Evolutionary conservation across 805 yeast species (phyloP).

Genomic region (Kurtzmaniella fragi): DNA sequence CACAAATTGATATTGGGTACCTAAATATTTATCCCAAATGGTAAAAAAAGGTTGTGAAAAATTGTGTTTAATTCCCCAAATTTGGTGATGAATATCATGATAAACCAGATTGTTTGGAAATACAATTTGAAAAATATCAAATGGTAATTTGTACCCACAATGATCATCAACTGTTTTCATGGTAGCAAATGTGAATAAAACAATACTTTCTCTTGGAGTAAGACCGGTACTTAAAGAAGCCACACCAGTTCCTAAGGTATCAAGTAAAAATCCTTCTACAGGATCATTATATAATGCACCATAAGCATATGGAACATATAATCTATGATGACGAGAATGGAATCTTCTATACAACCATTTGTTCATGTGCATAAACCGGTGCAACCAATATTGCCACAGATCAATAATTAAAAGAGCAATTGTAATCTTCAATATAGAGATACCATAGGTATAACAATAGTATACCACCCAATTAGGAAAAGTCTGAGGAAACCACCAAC

Average conservation of each 20-base stretch:
- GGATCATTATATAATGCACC: constrained; percentile 96
- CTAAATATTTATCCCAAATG: constrained; percentile 77
- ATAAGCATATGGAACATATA: constrained; percentile 93
- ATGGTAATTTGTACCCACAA: constrained; percentile 94
- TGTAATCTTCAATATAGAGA: constrained; percentile 52
- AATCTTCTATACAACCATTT: constrained; percentile 68
- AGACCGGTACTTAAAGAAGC: constrained; percentile 62
- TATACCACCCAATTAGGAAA: constrained; percentile 48
- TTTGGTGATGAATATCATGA: constrained; percentile 97
- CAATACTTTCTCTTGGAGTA: constrained; percentile 69
- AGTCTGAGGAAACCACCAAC: constrained; percentile 30
- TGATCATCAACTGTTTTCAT: constrained; percentile 97
- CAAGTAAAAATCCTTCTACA: constrained; percentile 87
- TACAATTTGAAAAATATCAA: constrained; percentile 80
- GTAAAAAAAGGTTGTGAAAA: constrained; percentile 95
- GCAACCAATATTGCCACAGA: constrained; percentile 93
- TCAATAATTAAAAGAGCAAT: constrained; percentile 75
- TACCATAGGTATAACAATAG: constrained; percentile 56
- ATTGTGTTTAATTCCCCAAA: constrained; percentile 89
- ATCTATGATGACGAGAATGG: constrained; percentile 91
- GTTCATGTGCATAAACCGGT: constrained; percentile 83
- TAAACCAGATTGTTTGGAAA: constrained; percentile 95
- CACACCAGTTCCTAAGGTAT: constrained; percentile 87
- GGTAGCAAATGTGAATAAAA: constrained; percentile 82
- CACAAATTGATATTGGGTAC: constrained; percentile 63